Base-by-base conservation (phyloP, 805 yeast genomes). In the Cyberlindnera nakhonratchasimensis region DNA sequence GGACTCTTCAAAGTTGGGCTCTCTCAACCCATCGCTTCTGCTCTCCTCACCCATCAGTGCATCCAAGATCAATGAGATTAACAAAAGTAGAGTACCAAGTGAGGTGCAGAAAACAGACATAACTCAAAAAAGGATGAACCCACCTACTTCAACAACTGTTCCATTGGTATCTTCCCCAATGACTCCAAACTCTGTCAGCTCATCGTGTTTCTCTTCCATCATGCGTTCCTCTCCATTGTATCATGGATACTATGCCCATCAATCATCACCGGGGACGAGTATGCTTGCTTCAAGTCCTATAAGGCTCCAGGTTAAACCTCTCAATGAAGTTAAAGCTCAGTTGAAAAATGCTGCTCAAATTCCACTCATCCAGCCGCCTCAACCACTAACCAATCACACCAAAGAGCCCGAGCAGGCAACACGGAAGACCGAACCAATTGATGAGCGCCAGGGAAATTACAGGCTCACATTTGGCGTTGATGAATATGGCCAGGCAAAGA, bases 161-260 rank as follows among this genome's bases (percentile, higher is more conserved):
- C 32, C 46, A 14, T n/a, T 42, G 18, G 32, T 50, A 1, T 55
- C 57, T 12, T 55, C 61, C 9, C 61, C 61, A 37, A 43, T 46
- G 51, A 52, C 62, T 6, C 61, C 61, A 34, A 44, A 42, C 26
- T 50, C 58, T 13, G 39, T 40, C 2, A 37, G 50, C 14, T 51
- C 58, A 1, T 55, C 58, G 10, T 54, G 59, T 23, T 58, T 58
- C 37, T 57, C 62, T 6, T 55, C 61, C 17, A 55, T 57, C 19
- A 53, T 57, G 39, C 58, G 54, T 32, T 58, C 61, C 6, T 58
- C 62, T 3, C 62, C 62, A 2, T 40, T 58, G n/a, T 55, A 58
- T 17, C 59, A 55, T 23, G 59, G 59, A 2, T 58, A 54, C 39
- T 58, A 57, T 30, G 52, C 51, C 8, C 50, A 52, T 25, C 53